Evolutionary conservation across 345 rosid species (phyloP).

Genomic region (Trapa bicornis): DNA sequence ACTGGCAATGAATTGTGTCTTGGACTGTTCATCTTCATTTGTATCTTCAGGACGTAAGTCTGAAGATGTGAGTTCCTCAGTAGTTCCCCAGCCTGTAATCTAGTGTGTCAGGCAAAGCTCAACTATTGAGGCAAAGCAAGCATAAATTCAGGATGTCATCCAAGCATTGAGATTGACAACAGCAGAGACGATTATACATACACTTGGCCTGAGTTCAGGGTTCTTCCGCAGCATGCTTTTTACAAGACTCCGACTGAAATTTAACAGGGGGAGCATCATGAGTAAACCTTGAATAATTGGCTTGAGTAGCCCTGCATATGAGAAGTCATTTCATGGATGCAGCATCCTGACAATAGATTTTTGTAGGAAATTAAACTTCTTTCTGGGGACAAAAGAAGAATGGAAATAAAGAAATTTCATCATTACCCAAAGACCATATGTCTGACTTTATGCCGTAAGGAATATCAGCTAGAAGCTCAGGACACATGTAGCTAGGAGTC

Average conservation of each 20-base stretch:
- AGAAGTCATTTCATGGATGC: slow-evolving; percentile 93
- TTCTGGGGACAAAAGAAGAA: background rate
- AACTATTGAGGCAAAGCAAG: background rate
- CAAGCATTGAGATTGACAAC: background rate
- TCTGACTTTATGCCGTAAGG: slow-evolving; percentile 98
- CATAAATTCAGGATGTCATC: background rate
- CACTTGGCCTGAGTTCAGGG: slow-evolving; percentile 94
- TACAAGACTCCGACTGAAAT: slow-evolving; percentile 81
- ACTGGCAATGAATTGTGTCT: slow-evolving; percentile 44
- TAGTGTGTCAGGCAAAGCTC: background rate
- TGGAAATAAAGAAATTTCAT: background rate
- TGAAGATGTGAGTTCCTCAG: slow-evolving; percentile 71
- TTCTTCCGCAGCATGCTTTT: slow-evolving; percentile 98
- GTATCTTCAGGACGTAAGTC: slow-evolving; percentile 60
- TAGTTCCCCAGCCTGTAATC: slow-evolving; percentile 76
- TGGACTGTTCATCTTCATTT: slow-evolving; percentile 61
- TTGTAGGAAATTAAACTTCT: slow-evolving; percentile 11
- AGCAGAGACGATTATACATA: slow-evolving; percentile 30
- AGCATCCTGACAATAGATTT: slow-evolving; percentile 65
- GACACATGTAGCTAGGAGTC: slow-evolving; percentile 99
- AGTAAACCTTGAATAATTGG: background rate
- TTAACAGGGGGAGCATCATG: slow-evolving; percentile 4
- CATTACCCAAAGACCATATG: slow-evolving; percentile 86
- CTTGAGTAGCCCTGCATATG: slow-evolving; percentile 7
- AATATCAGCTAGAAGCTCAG: slow-evolving; percentile 98